phyloP scores from a whole-genome alignment of 164 flowering plant species.

The Dillenia suffruticosa region DNA sequence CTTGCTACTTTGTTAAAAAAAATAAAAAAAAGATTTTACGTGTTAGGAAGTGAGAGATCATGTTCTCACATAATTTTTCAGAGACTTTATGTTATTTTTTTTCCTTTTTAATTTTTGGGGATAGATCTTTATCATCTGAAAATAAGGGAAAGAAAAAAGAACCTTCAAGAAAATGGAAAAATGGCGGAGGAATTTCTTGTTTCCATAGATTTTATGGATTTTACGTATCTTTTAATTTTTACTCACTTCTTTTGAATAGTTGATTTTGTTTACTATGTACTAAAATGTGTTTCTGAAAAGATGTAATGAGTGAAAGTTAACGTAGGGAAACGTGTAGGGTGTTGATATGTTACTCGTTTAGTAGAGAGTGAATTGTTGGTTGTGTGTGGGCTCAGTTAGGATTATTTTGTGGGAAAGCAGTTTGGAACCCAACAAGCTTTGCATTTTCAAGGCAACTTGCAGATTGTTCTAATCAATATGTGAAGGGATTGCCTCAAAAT shows the following conservation, averaged over 20 bases:
- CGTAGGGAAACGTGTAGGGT: slow-evolving; percentile 3
- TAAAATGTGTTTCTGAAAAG: background rate
- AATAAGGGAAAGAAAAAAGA: too few species aligned
- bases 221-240: too few species aligned
- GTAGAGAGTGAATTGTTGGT: slow-evolving; percentile 32
- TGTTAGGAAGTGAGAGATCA: too few species aligned
- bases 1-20: too few species aligned
- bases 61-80: too few species aligned
- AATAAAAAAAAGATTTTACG: too few species aligned
- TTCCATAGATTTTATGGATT: too few species aligned
- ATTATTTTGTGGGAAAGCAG: slow-evolving; percentile 33
- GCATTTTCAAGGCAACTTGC: slow-evolving; percentile 28
- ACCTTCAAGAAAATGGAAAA: too few species aligned
- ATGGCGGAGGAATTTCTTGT: too few species aligned
- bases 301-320: background rate
- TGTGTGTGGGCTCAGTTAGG: slow-evolving; percentile 48
- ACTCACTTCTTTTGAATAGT: background rate
- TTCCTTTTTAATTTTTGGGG: too few species aligned
- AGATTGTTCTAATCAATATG: slow-evolving; percentile 30
- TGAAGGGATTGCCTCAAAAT: slow-evolving; percentile 32
- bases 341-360: slow-evolving; percentile 13
- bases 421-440: slow-evolving; percentile 36
- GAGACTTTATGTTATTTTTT: too few species aligned
- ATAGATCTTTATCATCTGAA: too few species aligned
- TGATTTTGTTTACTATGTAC: background rate